These are phyloP conservation scores for Saccharomyces pastorianus DNA, from an alignment of 1,139 yeast genomes.

Conservation along the genomic window DNA sequence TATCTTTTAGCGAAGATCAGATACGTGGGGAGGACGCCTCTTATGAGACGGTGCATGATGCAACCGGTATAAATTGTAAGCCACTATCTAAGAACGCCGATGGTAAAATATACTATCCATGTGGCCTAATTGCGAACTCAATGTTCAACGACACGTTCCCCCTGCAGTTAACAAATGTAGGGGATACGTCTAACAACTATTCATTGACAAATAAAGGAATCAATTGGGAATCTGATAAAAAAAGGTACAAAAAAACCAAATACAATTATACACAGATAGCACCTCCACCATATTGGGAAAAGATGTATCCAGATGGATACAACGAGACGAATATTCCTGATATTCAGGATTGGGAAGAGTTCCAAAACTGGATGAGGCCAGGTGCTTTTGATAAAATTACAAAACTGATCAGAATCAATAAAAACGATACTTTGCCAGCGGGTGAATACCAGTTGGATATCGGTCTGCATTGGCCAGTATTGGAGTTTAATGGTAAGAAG, in stretches of 20 bases:
- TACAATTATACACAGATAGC: slow-evolving; percentile 53
- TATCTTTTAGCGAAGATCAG: slow-evolving; percentile 86
- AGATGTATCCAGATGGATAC: slow-evolving; percentile 61
- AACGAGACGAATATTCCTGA: slow-evolving; percentile 57
- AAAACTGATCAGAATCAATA: slow-evolving; percentile 56
- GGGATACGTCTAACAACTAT: slow-evolving; percentile 39
- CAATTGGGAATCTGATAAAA: slow-evolving; percentile 59
- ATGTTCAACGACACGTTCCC: slow-evolving; percentile 64
- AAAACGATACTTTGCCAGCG: slow-evolving; percentile 39
- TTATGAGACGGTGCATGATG: slow-evolving; percentile 45
- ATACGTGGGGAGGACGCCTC: slow-evolving; percentile 49
- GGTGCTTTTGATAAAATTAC: slow-evolving; percentile 67
- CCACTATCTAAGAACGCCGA: slow-evolving; percentile 47
- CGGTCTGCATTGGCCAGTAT: slow-evolving; percentile 62
- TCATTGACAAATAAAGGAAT: slow-evolving; percentile 48
- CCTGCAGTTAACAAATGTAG: slow-evolving; percentile 23
- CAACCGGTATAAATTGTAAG: slow-evolving; percentile 62
- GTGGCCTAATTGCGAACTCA: slow-evolving; percentile 74
- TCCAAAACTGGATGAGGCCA: slow-evolving; percentile 81
- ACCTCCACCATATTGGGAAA: slow-evolving; percentile 74
- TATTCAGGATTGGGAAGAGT: slow-evolving; percentile 46
- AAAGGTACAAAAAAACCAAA: slow-evolving; percentile 50
- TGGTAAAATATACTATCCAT: slow-evolving; percentile 57
- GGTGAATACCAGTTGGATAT: slow-evolving; percentile 57
- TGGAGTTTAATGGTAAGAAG: slow-evolving; percentile 62